Percentiles rank a stretch among this genome's conserved stretches.
Evolutionary conservation across 164 flowering plant genomes (phyloP).

Genomic region (Macadamia integrifolia): DNA sequence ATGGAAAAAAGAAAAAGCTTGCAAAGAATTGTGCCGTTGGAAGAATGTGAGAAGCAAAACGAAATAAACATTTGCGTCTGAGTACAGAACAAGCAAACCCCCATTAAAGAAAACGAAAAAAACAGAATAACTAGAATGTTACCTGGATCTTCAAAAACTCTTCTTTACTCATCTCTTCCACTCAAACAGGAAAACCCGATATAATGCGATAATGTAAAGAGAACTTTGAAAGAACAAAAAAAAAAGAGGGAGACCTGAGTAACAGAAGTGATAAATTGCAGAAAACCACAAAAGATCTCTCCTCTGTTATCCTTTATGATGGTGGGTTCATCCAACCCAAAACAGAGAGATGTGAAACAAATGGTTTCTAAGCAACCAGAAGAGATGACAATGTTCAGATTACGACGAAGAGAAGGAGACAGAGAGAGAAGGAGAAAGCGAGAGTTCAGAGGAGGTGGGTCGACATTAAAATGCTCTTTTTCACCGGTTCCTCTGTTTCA

Average conservation of each 20-base stretch:
- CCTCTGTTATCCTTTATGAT: conserved; percentile 11
- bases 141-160: conserved; percentile 87
- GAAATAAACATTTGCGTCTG: conserved; percentile 6
- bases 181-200: conserved; percentile 17
- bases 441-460: conserved; percentile 15
- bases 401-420: conserved; percentile 6
- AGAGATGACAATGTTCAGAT: conserved; percentile 12
- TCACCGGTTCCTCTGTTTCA: conserved; percentile 23
- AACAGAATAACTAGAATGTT: conserved; percentile 2
- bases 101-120: background rate
- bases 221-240: background rate
- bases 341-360: conserved; percentile 14
- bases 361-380: conserved; percentile 19
- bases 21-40: background rate
- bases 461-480: conserved; percentile 14
- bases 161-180: conserved; percentile 64
- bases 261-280: conserved; percentile 10
- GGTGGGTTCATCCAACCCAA: conserved; percentile 10
- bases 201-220: conserved; percentile 9
- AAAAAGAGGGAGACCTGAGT: conserved; percentile 20
- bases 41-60: background rate
- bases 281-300: conserved; percentile 17
- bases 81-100: conserved; percentile 17
- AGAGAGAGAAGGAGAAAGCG: conserved; percentile 10
- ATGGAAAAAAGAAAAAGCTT: background rate